These are phyloP conservation scores for Nakazawaea ernobii DNA, from an alignment of 805 yeast species.

Conservation along the genomic window DNA sequence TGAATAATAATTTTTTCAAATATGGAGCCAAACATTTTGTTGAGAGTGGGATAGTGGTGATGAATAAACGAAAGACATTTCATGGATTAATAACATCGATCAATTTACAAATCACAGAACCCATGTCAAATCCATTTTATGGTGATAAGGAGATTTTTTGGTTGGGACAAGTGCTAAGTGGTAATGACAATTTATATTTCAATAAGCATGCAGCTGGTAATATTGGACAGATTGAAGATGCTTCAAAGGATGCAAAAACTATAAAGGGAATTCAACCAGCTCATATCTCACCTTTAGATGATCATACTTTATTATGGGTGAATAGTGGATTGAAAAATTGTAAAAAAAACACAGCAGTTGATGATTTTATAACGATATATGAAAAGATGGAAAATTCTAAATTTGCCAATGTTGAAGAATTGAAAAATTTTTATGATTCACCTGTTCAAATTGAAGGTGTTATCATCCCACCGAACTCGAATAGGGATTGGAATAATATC, in stretches of 20 bases:
- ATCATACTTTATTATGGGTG: constrained; percentile 52
- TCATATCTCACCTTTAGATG: constrained; percentile 45
- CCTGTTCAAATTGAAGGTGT: constrained; percentile 30
- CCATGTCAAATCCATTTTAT: constrained; percentile 48
- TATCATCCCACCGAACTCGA: constrained; percentile 54
- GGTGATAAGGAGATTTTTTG: constrained; percentile 80
- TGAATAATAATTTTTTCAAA: constrained; percentile 32
- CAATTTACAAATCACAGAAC: constrained; percentile 33
- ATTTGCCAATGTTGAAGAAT: constrained; percentile 20
- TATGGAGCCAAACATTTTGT: constrained; percentile 37
- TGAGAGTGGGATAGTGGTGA: constrained; percentile 43
- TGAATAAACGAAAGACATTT: constrained; percentile 45
- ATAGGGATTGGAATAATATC: constrained; percentile 50
- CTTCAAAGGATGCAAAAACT: not conserved
- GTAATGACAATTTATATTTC: constrained; percentile 48
- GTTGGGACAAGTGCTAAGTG: constrained; percentile 56
- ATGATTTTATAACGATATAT: constrained; percentile 32
- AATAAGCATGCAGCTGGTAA: constrained; percentile 51
- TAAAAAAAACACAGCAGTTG: constrained; percentile 31
- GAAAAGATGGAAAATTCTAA: constrained; percentile 18
- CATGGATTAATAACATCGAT: constrained; percentile 40
- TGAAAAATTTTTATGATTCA: constrained; percentile 29
- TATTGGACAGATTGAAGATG: constrained; percentile 33
- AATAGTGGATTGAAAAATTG: constrained; percentile 67
- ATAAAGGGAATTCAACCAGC: constrained; percentile 46